Evolutionary conservation across 1,284 basidiomycete genomes (phyloP).

Genomic region (Cryptococcus maquisensis): DNA sequence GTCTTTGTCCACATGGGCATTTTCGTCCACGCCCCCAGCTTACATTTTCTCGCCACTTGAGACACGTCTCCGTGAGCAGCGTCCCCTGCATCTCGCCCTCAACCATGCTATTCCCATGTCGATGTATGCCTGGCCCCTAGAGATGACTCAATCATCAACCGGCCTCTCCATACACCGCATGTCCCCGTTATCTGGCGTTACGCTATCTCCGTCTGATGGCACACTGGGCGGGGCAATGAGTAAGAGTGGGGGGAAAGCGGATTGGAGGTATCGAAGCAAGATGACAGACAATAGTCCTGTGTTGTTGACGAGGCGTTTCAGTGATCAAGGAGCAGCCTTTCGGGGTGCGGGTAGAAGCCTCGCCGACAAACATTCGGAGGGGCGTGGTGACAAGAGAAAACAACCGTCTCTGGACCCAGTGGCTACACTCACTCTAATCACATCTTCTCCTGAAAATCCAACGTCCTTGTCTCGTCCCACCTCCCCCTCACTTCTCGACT

Average conservation of each 20-base stretch:
- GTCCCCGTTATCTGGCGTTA: not conserved
- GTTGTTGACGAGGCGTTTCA: constrained; percentile 7
- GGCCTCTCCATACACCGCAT: not conserved
- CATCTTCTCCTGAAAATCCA: constrained; percentile 1
- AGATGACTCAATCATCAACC: not conserved
- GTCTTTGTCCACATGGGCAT: constrained; percentile 34
- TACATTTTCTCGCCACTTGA: constrained; percentile 41
- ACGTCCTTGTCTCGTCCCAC: not conserved
- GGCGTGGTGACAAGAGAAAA: not conserved
- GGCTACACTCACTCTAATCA: constrained; percentile 26
- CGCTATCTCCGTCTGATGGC: not conserved
- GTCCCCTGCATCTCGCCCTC: constrained; percentile 26
- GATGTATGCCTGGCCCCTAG: constrained; percentile 36
- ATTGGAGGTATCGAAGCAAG: not conserved
- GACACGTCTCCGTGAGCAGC: constrained; percentile 32
- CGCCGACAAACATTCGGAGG: not conserved
- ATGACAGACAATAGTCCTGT: not conserved
- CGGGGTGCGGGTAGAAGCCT: too few species aligned
- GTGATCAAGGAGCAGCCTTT: constrained; percentile 1
- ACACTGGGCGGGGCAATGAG: not conserved
- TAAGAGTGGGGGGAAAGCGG: not conserved
- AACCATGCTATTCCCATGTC: constrained; percentile 40
- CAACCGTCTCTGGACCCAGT: constrained; percentile 13
- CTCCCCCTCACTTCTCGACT: not conserved
- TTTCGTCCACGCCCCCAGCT: constrained; percentile 26